Conservation (phyloP, 495 filamentous ascomycete species). For the Haplographium delicatum region DNA sequence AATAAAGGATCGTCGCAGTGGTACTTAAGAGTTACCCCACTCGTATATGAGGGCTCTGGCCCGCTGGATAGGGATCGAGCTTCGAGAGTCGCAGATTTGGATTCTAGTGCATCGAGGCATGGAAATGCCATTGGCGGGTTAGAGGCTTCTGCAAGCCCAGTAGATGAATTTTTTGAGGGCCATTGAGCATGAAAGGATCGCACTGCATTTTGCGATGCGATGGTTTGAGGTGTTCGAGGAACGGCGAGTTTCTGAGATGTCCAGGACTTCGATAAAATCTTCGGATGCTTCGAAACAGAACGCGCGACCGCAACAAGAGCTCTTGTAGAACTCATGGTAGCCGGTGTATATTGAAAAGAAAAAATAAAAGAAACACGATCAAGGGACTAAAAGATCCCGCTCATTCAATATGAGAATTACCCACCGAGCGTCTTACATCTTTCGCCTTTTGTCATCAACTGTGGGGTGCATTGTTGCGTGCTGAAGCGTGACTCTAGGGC, state of each 20-base stretch:
- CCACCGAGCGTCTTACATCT: too few species aligned
- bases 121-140: constrained; percentile 94
- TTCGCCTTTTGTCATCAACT: too few species aligned
- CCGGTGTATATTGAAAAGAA: not conserved
- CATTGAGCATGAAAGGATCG: constrained; percentile 1
- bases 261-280: not conserved
- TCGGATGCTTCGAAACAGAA: constrained; percentile 7
- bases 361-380: too few species aligned
- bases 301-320: constrained; percentile 13
- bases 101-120: constrained; percentile 88
- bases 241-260: not conserved
- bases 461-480: not conserved
- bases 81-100: constrained; percentile 71
- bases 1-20: constrained; percentile 68
- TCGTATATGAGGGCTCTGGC: constrained; percentile 91
- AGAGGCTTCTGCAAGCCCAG: constrained; percentile 41
- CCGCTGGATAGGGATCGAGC: constrained; percentile 67
- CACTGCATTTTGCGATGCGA: not conserved
- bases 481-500: not conserved
- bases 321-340: constrained; percentile 18
- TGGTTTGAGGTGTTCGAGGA: constrained; percentile 4
- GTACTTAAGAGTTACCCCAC: constrained; percentile 72
- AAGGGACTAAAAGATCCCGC: too few species aligned
- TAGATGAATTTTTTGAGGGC: not conserved
- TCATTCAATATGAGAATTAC: too few species aligned